phyloP scores from a whole-genome alignment of 805 yeast genomes.

The Myxozyma sirexii region DNA sequence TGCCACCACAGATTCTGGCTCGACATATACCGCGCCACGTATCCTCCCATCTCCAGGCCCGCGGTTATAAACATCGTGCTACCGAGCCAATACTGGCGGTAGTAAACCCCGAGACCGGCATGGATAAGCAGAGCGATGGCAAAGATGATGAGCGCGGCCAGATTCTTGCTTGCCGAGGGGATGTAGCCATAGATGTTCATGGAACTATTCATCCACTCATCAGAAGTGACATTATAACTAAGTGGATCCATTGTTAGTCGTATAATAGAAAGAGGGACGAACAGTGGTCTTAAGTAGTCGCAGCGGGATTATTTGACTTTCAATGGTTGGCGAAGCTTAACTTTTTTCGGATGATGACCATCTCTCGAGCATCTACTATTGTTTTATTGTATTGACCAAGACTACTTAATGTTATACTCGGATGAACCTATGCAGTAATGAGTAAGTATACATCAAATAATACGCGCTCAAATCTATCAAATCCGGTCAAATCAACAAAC shows the following conservation, averaged over 20 bases:
- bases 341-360: no score
- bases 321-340: no score
- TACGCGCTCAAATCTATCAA: no score
- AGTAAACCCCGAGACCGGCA: slow-evolving; percentile 48
- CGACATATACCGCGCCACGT: slow-evolving; percentile 59
- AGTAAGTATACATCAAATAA: no score
- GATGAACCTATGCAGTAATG: no score
- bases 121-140: slow-evolving; percentile 52
- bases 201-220: not conserved
- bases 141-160: slow-evolving; percentile 59
- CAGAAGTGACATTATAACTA: not conserved
- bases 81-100: slow-evolving; percentile 68
- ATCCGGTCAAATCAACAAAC: no score
- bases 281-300: no score
- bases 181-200: slow-evolving; percentile 28
- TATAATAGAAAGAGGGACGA: no score
- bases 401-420: no score
- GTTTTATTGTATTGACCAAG: no score
- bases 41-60: slow-evolving; percentile 62
- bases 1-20: slow-evolving; percentile 37
- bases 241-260: not conserved
- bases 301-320: no score
- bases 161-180: slow-evolving; percentile 62
- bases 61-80: slow-evolving; percentile 58
- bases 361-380: no score